Evolutionary conservation across 164 flowering plant genomes (phyloP).

Genomic region (Sedum album): DNA sequence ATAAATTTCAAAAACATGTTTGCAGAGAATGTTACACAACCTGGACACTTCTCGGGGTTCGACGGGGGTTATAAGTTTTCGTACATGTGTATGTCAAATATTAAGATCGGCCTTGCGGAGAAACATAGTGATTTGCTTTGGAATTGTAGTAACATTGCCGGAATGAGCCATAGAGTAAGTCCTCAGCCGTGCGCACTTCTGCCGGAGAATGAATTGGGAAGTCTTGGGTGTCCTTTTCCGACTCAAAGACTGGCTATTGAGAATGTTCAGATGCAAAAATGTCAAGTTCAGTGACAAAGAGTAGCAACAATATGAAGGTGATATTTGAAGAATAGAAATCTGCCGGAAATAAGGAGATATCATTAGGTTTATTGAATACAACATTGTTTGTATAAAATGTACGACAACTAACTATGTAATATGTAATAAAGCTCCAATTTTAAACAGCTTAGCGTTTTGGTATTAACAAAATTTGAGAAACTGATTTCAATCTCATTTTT

Average conservation of each 20-base stretch:
- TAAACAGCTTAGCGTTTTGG: no score
- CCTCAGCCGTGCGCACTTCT: slow-evolving; percentile 11
- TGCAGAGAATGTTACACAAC: slow-evolving; percentile 15
- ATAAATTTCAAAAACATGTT: slow-evolving; percentile 14
- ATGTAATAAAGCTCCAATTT: no score
- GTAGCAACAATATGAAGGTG: no score
- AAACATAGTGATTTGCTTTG: slow-evolving; percentile 2
- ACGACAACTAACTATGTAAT: no score
- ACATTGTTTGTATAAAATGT: no score
- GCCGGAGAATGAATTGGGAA: not conserved
- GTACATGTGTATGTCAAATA: slow-evolving; percentile 16
- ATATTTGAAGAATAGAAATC: no score
- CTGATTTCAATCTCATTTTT: no score
- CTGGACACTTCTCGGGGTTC: slow-evolving; percentile 11
- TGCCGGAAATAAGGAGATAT: no score
- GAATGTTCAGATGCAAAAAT: slow-evolving; percentile 5
- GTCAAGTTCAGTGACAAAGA: no score
- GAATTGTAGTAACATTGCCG: slow-evolving; percentile 13
- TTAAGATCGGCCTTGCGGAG: slow-evolving; percentile 4
- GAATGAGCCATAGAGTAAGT: slow-evolving; percentile 9
- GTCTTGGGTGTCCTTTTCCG: slow-evolving; percentile 9
- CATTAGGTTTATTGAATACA: no score
- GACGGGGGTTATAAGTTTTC: slow-evolving; percentile 4
- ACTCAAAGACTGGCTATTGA: slow-evolving; percentile 10
- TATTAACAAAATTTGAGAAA: no score